Base-by-base conservation (phyloP, 2,329 filamentous ascomycete species). In the Sclerotinia borealis region DNA sequence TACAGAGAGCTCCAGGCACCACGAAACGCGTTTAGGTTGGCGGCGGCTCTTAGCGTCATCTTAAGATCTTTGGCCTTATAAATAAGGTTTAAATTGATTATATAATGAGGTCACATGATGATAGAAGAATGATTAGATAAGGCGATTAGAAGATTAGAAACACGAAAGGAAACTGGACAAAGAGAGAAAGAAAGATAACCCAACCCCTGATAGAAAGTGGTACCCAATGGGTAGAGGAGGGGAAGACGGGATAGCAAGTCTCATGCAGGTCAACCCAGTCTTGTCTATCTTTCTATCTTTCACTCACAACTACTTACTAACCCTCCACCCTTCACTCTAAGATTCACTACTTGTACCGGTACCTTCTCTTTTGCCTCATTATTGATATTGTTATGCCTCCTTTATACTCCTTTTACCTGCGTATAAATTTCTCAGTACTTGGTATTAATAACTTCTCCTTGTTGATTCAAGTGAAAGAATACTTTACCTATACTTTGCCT, bases 1-100 rank as follows among this genome's bases (percentile, higher is more conserved):
- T 61, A 65, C 41, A 67, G 64, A 65, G 29, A 70, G 65, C 72
- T 71, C 67, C 67, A 74, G 72, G 72, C 72, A 73, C 65, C 63
- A 67, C 67, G 65, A 68, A 68, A 68, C 71, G 72, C 70, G 72
- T 71, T 66, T 69, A 66, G 66, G 59, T 61, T 47, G 59, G 47
- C 50, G 59, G 59, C 59, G 59, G 59, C 59, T 61, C 29, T 55
- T 61, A 61, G 48, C 56, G 41, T 59, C 41, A 49, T 49, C 10
- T 48, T 9, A 11, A 39, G 50, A n/a, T 29, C 13, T 15, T n/a
- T 34, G 51, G 58, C 49, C 58, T 39, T 52, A 15, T 27, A 19
- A 2, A 0, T 59, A 41, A 61, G 55, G 62, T 15, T 1, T 10
- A 3, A 34, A n/a, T 39, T 9, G 17, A 39, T 9, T 39, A 7